Base-by-base conservation (phyloP, 495 filamentous ascomycete genomes). In the Tuber aestivum region DNA sequence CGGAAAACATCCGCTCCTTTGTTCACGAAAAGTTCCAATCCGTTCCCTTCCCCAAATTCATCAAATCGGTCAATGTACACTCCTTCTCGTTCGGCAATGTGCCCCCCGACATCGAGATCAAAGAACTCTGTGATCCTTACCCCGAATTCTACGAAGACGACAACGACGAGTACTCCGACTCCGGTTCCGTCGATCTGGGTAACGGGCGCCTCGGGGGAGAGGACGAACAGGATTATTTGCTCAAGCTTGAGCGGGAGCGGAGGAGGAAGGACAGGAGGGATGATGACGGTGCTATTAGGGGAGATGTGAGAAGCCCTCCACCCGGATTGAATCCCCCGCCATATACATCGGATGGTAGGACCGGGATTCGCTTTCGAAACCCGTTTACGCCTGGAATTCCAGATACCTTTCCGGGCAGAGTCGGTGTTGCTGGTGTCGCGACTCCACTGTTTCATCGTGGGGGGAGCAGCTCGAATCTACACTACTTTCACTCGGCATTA, bases 141-240 rank as follows among this genome's bases (percentile, higher is more conserved):
- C 89, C 93, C 4, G 95, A 98, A 78, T 99, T 99, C 82, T 99
- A 99, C 86, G 96, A 97, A 80, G 92, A 93, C 79, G 91, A 93
- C 70, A 87, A 90, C 18, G 87, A 87, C 69, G 87, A 87, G 48
- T 83, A 84, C 9, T 73, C 75, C 7, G 75, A 81, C 69, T 76
- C 70, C 12, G 75, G 79, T 70, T 77, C 75, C 4, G 65, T 41
- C 38, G 78, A 71, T 50, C 18, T 35, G 5, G 27, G 27, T 35
- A 65, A 18, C 27, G 56, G 12, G 27, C 32, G 35, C 56, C 77
- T 56, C 72, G 78, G 75, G 1, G 80, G 72, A 48, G 82, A 83
- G 18, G 83, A 84, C 18, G 80, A 85, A 35, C 83, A 85, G 7
- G 85, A 85, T 12, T 77, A 79, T 45, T 80, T 84, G 12, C 82